phyloP scores from a whole-genome alignment of 768 basidiomycete species.

The Daedaleopsis sinensis region DNA sequence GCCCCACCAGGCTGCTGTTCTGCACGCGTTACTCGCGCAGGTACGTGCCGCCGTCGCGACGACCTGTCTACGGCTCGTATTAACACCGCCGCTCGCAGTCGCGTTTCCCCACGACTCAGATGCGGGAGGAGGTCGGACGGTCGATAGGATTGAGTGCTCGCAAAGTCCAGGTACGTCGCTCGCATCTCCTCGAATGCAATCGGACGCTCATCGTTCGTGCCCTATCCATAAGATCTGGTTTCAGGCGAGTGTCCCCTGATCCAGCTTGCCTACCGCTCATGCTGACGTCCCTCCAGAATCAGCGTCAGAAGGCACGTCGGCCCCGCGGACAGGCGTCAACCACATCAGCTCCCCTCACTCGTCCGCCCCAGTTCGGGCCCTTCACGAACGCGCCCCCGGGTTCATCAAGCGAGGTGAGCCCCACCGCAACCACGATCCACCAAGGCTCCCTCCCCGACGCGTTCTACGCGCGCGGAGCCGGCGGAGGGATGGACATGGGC shows the following conservation, averaged over 20 bases:
- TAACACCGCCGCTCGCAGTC: conserved; percentile 50
- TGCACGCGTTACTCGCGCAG: conserved; percentile 85
- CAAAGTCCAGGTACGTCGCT: conserved; percentile 78
- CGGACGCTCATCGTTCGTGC: conserved; percentile 18
- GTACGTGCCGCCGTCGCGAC: conserved; percentile 41
- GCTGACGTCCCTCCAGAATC: conserved; percentile 58
- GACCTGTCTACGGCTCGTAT: neutral
- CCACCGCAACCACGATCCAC: conserved; percentile 5
- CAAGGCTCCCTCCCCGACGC: conserved; percentile 15
- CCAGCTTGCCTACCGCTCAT: conserved; percentile 14
- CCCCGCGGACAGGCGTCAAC: conserved; percentile 55
- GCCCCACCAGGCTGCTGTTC: conserved; percentile 85
- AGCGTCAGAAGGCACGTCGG: conserved; percentile 83
- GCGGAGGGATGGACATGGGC: conserved; percentile 10
- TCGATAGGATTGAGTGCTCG: conserved; percentile 88
- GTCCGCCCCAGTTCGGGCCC: conserved; percentile 64
- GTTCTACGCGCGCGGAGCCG: conserved; percentile 9
- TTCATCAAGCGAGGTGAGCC: conserved; percentile 15
- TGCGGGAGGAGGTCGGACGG: conserved; percentile 86
- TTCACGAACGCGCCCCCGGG: conserved; percentile 50
- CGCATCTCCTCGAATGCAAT: neutral
- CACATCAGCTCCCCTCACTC: conserved; percentile 51
- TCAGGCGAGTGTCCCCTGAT: conserved; percentile 53
- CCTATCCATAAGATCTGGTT: conserved; percentile 82
- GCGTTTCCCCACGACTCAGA: conserved; percentile 84